Conservation (phyloP, 768 basidiomycete species). For the Termitomyces sp. region DNA sequence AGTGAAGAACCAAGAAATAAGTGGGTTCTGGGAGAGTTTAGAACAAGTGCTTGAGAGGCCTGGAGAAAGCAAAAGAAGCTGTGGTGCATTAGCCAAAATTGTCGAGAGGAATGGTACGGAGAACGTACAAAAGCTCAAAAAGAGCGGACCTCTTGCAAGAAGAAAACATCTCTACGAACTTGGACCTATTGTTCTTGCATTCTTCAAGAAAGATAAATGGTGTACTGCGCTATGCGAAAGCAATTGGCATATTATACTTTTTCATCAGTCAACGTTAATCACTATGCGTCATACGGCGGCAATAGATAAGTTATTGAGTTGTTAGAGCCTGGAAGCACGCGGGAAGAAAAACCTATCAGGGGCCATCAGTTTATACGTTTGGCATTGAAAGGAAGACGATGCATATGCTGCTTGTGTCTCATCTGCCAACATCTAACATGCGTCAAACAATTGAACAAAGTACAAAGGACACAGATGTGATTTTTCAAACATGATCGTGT, state of each 20-base stretch:
- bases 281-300: background rate
- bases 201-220: background rate
- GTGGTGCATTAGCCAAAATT: background rate
- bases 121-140: background rate
- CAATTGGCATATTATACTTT: background rate
- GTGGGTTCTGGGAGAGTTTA: background rate
- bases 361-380: background rate
- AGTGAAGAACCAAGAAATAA: background rate
- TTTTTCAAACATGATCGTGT: background rate
- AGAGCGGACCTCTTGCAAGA: background rate
- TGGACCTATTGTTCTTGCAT: background rate
- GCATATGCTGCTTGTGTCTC: background rate
- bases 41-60: background rate
- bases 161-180: background rate
- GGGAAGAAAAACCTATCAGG: background rate
- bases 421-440: background rate
- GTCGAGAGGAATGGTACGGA: background rate
- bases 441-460: background rate
- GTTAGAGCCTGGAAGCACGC: background rate
- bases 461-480: background rate
- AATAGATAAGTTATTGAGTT: background rate
- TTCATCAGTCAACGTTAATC: conserved; percentile 3
- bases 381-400: background rate
- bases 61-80: conserved; percentile 2
- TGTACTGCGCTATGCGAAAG: background rate